These are phyloP conservation scores for Aspergillus kassunensis DNA, from an alignment of 495 filamentous ascomycete species.

Conservation along the genomic window DNA sequence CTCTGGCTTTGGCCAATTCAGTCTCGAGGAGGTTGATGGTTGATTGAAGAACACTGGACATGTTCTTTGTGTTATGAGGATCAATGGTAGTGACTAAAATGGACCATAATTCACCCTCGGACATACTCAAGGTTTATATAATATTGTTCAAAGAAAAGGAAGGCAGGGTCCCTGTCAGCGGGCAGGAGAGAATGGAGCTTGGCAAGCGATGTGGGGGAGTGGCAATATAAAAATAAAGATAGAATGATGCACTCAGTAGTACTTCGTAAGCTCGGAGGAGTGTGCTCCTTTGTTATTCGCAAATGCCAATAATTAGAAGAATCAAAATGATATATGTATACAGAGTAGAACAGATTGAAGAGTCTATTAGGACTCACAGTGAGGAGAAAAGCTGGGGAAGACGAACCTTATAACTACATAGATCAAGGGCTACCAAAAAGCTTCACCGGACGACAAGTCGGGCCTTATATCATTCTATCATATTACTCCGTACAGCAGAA, in stretches of 20 bases:
- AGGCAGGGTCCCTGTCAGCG: not conserved
- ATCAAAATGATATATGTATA: not conserved
- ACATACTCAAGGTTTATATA: slow-evolving; percentile 37
- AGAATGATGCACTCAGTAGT: no score
- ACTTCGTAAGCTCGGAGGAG: no score
- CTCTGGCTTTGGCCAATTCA: slow-evolving; percentile 42
- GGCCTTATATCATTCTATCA: not conserved
- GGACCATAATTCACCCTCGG: slow-evolving; percentile 34
- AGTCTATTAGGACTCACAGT: no score
- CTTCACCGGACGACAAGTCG: slow-evolving; percentile 9
- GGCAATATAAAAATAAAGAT: no score
- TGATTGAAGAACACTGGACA: slow-evolving; percentile 41
- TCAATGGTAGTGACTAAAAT: slow-evolving; percentile 34
- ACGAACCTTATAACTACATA: not conserved
- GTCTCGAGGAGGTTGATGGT: slow-evolving; percentile 43
- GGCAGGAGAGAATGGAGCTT: not conserved
- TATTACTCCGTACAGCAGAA: not conserved
- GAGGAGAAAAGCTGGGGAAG: not conserved
- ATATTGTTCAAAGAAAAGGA: not conserved
- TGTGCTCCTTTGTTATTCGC: not conserved
- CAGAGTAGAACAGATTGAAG: not conserved
- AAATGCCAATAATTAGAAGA: no score
- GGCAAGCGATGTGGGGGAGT: slow-evolving; percentile 4
- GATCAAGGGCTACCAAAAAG: not conserved
- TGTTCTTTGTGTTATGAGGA: slow-evolving; percentile 29